Base-by-base conservation (phyloP, 441 rosid genomes). In the Cnidoscolus chayamansa region DNA sequence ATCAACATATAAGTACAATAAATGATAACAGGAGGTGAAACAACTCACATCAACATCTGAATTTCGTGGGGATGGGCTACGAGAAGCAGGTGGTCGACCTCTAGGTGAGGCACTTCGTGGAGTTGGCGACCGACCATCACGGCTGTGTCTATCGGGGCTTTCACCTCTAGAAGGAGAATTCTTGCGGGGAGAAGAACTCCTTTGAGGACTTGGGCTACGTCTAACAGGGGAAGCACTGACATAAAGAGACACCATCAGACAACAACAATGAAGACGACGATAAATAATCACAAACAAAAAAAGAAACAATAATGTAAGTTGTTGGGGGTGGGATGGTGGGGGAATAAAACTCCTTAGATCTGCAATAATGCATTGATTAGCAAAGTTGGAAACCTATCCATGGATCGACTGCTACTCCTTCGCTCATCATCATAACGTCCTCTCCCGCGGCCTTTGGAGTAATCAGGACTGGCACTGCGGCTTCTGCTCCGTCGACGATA, bases 391-490 rank as follows among this genome's bases (percentile, higher is more conserved):
- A 76, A 86, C 88, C 87, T 86, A 56, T 76, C 84, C 63, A 73
- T 25, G 7, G 86, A 86, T 51, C 80, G 83, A 76, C 87, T 84
- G 37, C 78, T 74, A 72, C 86, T 81, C 25, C 68, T 81, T 31
- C 76, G 81, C 53, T 85, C 82, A 70, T 88, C 84, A 72, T 86
- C 84, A 79, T 82, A 85, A 19, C 82, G 82, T n/a, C 80, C 84
- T 70, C 85, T 78, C 7, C 84, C 83, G 8, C 82, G 83, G 47
- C 81, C 81, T 67, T 67, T 85, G 49, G 66, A 50, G 61, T 78
- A 77, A 68, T 85, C 87, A 56, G 89, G 89, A 72, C 88, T 88
- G 3, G 74, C 79, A 74, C 93, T 88, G 66, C 84, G 83, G 76
- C 88, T 88, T 80, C 84, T 81, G 67, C 93, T 85, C 48, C 80